A percentile compares a stretch with the other conserved stretches of the same genome.
Conservation (phyloP, 495 filamentous ascomycete genomes). For the Penicillium manginii region DNA sequence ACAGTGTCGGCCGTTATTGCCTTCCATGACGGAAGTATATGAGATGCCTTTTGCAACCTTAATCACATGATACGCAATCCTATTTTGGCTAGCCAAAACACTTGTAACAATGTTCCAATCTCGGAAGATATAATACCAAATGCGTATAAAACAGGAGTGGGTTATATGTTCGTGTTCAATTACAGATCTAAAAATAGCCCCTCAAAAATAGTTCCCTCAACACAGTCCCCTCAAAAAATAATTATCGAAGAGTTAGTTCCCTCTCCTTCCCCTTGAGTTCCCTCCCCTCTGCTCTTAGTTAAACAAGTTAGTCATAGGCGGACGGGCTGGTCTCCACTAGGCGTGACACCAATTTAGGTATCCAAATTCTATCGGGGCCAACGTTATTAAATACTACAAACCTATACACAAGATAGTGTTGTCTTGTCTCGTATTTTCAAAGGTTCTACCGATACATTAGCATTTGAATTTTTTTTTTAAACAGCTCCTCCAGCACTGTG, state of each 20-base stretch:
- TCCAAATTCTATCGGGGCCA: no score
- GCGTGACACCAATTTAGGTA: no score
- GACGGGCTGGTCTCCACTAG: no score
- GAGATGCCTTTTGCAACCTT: slow-evolving; percentile 1
- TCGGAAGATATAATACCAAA: neutral
- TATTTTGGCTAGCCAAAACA: neutral
- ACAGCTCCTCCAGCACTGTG: no score
- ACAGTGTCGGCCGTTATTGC: neutral
- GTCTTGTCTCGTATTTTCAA: no score
- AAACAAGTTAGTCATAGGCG: no score
- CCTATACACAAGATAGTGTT: no score
- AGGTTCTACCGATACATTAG: no score
- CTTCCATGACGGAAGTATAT: slow-evolving; percentile 4
- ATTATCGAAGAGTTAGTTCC: neutral
- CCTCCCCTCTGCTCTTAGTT: no score
- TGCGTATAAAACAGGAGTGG: neutral
- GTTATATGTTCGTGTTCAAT: neutral
- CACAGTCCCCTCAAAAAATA: neutral
- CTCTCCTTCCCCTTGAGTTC: no score
- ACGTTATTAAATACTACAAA: no score
- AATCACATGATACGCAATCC: slow-evolving; percentile 3
- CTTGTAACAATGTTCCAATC: neutral
- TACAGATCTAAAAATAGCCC: neutral
- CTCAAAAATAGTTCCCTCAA: neutral
- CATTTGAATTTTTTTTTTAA: no score